phyloP scores from a whole-genome alignment of 768 basidiomycete species.

The Russula emetica region DNA sequence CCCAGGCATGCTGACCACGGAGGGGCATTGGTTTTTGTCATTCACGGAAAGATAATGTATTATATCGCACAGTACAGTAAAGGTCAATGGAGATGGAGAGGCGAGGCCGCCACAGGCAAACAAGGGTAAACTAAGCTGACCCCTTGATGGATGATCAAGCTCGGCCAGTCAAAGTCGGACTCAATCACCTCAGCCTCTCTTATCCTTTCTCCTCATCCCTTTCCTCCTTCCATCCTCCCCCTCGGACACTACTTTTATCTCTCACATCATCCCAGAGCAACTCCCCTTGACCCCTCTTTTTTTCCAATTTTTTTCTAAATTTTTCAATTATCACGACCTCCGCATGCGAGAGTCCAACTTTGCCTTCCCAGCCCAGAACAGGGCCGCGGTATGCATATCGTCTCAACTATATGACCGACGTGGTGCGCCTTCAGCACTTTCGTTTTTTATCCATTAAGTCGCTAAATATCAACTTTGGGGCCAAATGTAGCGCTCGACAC shows the following conservation, averaged over 20 bases:
- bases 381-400: conserved; percentile 91
- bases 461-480: conserved; percentile 3
- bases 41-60: not conserved
- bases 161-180: conserved; percentile 14
- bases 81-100: not conserved
- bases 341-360: conserved; percentile 93
- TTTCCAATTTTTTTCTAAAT: conserved; percentile 1
- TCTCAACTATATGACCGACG: conserved; percentile 92
- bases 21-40: not conserved
- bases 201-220: not conserved
- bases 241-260: not conserved
- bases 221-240: not conserved
- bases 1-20: no score
- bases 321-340: not conserved
- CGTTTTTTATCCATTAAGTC: not conserved
- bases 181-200: conserved; percentile 15
- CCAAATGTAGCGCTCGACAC: conserved; percentile 45
- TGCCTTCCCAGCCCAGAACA: conserved; percentile 89
- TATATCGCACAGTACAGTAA: not conserved
- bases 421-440: conserved; percentile 50
- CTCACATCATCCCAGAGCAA: not conserved
- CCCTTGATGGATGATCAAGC: conserved; percentile 29
- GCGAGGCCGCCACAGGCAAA: conserved; percentile 21
- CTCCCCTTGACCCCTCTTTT: not conserved
- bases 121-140: conserved; percentile 16